Evolutionary conservation across 2,329 filamentous ascomycete genomes (phyloP), one percentile per base, ranked within the genome.

Genomic region (Paradendryphiella salina): DNA sequence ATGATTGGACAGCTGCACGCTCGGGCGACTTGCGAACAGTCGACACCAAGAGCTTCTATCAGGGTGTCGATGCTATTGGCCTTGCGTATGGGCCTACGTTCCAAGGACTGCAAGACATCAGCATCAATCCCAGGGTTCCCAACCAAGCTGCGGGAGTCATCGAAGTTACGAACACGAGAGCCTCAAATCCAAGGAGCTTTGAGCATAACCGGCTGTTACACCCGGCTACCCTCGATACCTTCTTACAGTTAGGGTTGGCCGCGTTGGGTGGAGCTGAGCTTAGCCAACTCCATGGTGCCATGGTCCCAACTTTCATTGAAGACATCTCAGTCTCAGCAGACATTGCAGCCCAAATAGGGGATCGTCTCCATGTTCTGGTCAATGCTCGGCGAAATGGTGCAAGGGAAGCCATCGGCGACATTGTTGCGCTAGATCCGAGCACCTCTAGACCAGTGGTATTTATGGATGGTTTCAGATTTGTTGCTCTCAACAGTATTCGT

Each of bases 141-240:
- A 28, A 41, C 13, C 28, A 40, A 31, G 52, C 35, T 13, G 33
- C 46, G 6, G 56, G 44, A 15, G 44, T 59, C 3, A 15, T 54
- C n/a, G 35, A 56, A 34, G 51, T 63, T 1, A 54, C 53, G 10
- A 35, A 61, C 23, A 59, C 51, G 9, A 41, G 37, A 11, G 13
- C 36, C 6, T 18, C 2, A 1, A 60, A 57, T 28, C 57, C 59
- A 14, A 49, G 47, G 18, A 21, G 46, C 5, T 59, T 51, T 21
- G 59, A 62, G 32, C 52, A 59, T 26, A 45, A 52, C 5, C 42
- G 55, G 17, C 6, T 63, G 9, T 38, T 64, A 9, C 61, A 64
- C 32, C 61, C 61, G 6, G 47, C 57, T n/a, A 52, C 52, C n/a
- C 40, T 63, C 8, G 60, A 63, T 34, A 46, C 40, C 14, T 50